phyloP scores from a whole-genome alignment of 1,139 yeast genomes.

The Taphrina pruni region DNA sequence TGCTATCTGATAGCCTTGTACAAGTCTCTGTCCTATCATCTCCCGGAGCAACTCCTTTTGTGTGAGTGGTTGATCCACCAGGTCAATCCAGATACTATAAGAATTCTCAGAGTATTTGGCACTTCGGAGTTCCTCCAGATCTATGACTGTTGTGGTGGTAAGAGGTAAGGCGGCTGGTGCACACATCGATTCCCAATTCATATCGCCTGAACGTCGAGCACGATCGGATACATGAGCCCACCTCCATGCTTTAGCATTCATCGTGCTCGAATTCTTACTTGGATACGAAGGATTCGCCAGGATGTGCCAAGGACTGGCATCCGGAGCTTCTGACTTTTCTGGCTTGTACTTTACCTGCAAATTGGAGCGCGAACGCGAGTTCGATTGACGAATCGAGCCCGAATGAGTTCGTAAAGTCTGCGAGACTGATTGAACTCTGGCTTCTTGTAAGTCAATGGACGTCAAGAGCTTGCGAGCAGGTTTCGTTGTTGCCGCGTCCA shows the following conservation, averaged over 20 bases:
- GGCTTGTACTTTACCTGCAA: conserved; percentile 16
- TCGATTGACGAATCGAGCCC: not conserved
- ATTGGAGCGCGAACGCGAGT: conserved; percentile 1
- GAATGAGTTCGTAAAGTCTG: conserved; percentile 2
- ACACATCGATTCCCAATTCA: conserved; percentile 90
- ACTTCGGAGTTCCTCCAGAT: conserved; percentile 62
- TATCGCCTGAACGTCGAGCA: conserved; percentile 53
- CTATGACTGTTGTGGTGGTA: conserved; percentile 77
- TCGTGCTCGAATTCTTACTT: conserved; percentile 57
- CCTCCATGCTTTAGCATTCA: conserved; percentile 61
- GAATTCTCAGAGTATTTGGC: conserved; percentile 58
- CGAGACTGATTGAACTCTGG: conserved; percentile 21
- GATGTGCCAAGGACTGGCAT: conserved; percentile 60
- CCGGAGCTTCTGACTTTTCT: conserved; percentile 15
- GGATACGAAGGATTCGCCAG: conserved; percentile 73
- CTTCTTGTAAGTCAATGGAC: conserved; percentile 23
- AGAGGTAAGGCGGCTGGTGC: conserved; percentile 93
- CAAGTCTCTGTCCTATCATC: conserved; percentile 81
- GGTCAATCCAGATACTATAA: conserved; percentile 67
- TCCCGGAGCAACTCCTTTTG: conserved; percentile 75
- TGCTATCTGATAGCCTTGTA: conserved; percentile 90
- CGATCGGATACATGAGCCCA: conserved; percentile 68
- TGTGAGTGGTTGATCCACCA: conserved; percentile 60
- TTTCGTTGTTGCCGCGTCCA: not conserved
- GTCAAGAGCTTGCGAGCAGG: conserved; percentile 1